Evolutionary conservation across 2,329 filamentous ascomycete species (phyloP), one percentile per base, ranked within the genome.

Genomic region (Talaromyces pinophilus): DNA sequence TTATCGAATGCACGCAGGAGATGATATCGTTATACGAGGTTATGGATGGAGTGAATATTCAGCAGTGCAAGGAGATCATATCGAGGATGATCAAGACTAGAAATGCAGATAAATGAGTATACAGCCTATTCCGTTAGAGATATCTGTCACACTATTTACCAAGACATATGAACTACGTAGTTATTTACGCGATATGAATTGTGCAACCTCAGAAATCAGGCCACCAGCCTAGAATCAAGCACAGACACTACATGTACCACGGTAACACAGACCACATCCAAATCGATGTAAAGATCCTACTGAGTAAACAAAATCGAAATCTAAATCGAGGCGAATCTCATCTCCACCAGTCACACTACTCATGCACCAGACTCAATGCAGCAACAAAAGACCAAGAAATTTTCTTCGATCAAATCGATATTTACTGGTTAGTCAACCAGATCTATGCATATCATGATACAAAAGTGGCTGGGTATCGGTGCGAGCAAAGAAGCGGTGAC

Each of bases 1-100:
- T 96, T 77, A 90, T 96, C 61, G 92, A 97, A 78, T 92, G 91
- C 73, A 94, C 92, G 0, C 93, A 97, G 79, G 93, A 97, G 80
- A 86, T 97, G 69, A 92, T 97, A 63, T 93, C 92, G 3, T 86
- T 97, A 69, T 97, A 97, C 75, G 92, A 96, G 74, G 79, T 87
- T 0, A 90, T 88, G 87, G 88, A 90, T 70, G 82, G 82, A 67
- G 90, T 88, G 73, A 86, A 81, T 64, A 88, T 90, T 72, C 87
- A 89, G 76, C 80, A 81, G 15, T 88, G 87, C 72, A 89, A 87
- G 75, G 88, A 90, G 69, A 80, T 85, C 69, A 84, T 90, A 71
- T 82, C 82, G 8, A 83, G 86, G 70, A 88, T 88, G 77, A 82
- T 90, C 64, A 89, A 87, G 76, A 82, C 82, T 61, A 83, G 85